These are phyloP conservation scores for Leptodermis oblonga DNA, from an alignment of 257 asterid species.

Conservation along the genomic window DNA sequence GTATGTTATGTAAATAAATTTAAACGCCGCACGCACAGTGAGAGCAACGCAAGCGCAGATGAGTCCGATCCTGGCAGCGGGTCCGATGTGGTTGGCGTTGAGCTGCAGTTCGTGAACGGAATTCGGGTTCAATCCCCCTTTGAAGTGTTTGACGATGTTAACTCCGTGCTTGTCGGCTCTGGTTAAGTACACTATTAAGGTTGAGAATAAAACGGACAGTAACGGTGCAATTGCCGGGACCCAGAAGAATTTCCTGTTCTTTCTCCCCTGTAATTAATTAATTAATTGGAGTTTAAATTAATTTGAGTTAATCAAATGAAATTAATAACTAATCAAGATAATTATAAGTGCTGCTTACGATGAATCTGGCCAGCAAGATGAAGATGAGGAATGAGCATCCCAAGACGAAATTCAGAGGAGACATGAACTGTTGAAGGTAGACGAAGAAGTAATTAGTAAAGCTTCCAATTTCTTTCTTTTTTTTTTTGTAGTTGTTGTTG, in stretches of 20 bases:
- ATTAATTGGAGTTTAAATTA: too few species aligned
- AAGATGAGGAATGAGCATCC: constrained; percentile 82
- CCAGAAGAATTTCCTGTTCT: constrained; percentile 41
- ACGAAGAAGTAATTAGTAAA: not conserved
- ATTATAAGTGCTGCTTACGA: constrained; percentile 54
- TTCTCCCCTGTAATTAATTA: constrained; percentile 47
- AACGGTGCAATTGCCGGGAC: constrained; percentile 48
- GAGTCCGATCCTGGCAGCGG: constrained; percentile 62
- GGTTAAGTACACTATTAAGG: constrained; percentile 50
- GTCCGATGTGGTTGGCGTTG: constrained; percentile 50
- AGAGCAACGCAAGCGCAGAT: constrained; percentile 81
- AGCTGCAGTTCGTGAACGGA: constrained; percentile 55
- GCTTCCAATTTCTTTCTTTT: too few species aligned
- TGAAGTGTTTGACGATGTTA: constrained; percentile 73
- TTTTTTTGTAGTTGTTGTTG: too few species aligned
- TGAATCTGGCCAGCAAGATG: constrained; percentile 58
- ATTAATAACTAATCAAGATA: too few species aligned
- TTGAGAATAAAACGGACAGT: constrained; percentile 35
- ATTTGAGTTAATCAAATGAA: too few species aligned
- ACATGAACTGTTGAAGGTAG: constrained; percentile 53
- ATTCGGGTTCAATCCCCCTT: constrained; percentile 78
- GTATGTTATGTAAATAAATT: too few species aligned
- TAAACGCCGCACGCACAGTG: too few species aligned
- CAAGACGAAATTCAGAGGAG: constrained; percentile 61
- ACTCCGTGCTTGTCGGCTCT: constrained; percentile 67